These are phyloP conservation scores for Aciculoconidium aculeatum DNA, from an alignment of 805 yeast genomes.

Conservation along the genomic window DNA sequence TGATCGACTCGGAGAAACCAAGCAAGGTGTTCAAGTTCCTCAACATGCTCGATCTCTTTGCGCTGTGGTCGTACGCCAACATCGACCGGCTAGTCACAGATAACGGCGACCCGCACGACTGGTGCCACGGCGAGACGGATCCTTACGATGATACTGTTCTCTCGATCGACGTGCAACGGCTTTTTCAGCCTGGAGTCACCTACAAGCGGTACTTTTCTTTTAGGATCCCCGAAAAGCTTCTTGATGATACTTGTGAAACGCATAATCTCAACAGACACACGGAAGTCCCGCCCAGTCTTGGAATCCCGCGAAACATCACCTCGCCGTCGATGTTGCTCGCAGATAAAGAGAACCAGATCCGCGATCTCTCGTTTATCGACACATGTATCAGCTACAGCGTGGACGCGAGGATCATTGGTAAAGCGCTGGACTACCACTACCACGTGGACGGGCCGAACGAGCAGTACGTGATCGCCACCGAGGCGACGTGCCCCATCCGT, in stretches of 20 bases:
- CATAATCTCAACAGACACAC: constrained; percentile 32
- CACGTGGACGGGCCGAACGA: constrained; percentile 14
- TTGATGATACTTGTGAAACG: constrained; percentile 34
- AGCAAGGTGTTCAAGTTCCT: constrained; percentile 30
- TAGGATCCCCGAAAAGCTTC: constrained; percentile 33
- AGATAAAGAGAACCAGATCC: constrained; percentile 16
- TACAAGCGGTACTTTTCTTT: constrained; percentile 39
- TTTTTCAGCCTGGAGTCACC: constrained; percentile 31
- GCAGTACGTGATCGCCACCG: constrained; percentile 33
- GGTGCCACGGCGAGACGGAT: constrained; percentile 42
- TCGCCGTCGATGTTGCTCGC: constrained; percentile 21
- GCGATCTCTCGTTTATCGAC: constrained; percentile 33
- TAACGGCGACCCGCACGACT: constrained; percentile 25
- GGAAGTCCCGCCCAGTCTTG: constrained; percentile 33
- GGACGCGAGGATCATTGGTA: constrained; percentile 37
- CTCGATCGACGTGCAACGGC: constrained; percentile 31
- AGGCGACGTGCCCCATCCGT: constrained; percentile 27
- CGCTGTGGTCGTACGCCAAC: constrained; percentile 40
- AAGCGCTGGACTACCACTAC: constrained; percentile 28
- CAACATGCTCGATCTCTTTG: constrained; percentile 40
- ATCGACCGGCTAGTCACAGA: constrained; percentile 32
- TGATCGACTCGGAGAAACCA: constrained; percentile 20
- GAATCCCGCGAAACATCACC: constrained; percentile 20
- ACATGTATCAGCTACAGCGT: constrained; percentile 31
- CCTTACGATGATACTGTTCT: constrained; percentile 33